Conservation (phyloP, 805 yeast species). For the Suhomyces canberraensis region DNA sequence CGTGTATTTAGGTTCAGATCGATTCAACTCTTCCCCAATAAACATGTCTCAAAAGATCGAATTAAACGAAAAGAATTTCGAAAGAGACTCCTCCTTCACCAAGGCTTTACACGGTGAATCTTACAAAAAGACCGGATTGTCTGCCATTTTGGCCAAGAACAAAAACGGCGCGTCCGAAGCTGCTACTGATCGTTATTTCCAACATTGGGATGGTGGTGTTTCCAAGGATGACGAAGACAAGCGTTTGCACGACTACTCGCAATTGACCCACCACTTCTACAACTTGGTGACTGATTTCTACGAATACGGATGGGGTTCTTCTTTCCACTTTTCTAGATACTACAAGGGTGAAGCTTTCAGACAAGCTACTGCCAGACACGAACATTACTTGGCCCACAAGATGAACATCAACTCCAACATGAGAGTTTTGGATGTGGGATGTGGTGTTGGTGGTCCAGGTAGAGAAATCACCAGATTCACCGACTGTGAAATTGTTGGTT, state of each 20-base stretch:
- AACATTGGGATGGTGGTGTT: conserved; percentile 95
- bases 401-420: conserved; percentile 75
- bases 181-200: conserved; percentile 87
- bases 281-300: conserved; percentile 96
- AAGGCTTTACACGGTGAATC: conserved; percentile 82
- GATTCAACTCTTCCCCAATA: conserved; percentile 6
- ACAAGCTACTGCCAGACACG: conserved; percentile 96
- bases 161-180: conserved; percentile 63
- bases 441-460: conserved; percentile 99
- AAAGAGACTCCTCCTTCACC: conserved; percentile 70
- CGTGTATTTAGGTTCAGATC: background rate
- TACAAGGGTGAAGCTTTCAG: conserved; percentile 89
- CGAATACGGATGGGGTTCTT: conserved; percentile 99
- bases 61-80: conserved; percentile 47
- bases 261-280: conserved; percentile 91
- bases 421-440: conserved; percentile 95
- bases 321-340: conserved; percentile 95
- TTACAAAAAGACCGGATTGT: conserved; percentile 63
- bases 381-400: conserved; percentile 87
- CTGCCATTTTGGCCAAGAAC: conserved; percentile 76
- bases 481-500: conserved; percentile 79
- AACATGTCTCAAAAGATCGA: conserved; percentile 17
- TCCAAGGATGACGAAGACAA: conserved; percentile 65
- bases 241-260: conserved; percentile 83
- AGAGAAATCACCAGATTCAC: conserved; percentile 93